Conservation (phyloP, 768 basidiomycete genomes). For the Lactarius pseudohatsudake region DNA sequence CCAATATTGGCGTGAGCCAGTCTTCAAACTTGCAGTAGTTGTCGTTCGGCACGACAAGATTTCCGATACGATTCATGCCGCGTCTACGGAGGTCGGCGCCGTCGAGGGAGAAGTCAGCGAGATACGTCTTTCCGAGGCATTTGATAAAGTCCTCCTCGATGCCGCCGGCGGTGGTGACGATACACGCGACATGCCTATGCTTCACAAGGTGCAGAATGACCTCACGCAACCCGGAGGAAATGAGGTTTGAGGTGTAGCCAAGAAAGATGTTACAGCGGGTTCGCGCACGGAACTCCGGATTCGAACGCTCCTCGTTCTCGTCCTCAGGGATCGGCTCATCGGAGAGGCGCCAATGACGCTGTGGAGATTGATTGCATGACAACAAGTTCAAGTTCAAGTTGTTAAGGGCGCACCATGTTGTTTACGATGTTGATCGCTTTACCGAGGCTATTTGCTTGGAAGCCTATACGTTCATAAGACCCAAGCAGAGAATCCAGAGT, state of each 20-base stretch:
- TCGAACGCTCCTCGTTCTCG: conserved; percentile 64
- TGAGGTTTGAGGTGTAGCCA: conserved; percentile 97
- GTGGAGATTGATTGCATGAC: conserved; percentile 5
- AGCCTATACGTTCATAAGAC: conserved; percentile 89
- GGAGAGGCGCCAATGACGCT: conserved; percentile 89
- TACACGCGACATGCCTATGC: conserved; percentile 81
- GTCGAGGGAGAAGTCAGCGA: conserved; percentile 90
- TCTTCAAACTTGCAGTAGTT: conserved; percentile 99
- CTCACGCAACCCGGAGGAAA: conserved; percentile 95
- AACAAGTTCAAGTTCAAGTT: background rate
- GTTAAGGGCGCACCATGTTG: conserved; percentile 68
- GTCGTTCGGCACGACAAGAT: conserved; percentile 94
- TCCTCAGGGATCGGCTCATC: conserved; percentile 74
- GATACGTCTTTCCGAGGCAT: conserved; percentile 94
- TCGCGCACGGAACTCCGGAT: conserved; percentile 59
- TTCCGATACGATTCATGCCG: conserved; percentile 98
- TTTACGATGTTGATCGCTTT: conserved; percentile 89
- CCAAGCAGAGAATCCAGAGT: conserved; percentile 68
- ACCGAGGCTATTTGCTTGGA: conserved; percentile 93
- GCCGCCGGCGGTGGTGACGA: conserved; percentile 97
- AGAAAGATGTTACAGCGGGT: conserved; percentile 89
- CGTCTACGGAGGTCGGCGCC: conserved; percentile 82
- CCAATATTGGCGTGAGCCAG: conserved; percentile 95
- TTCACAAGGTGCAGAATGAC: conserved; percentile 90
- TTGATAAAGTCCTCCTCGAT: conserved; percentile 99